Evolutionary conservation across 306 rosid genomes (phyloP).

Genomic region (Pterocarpus macrocarpus): DNA sequence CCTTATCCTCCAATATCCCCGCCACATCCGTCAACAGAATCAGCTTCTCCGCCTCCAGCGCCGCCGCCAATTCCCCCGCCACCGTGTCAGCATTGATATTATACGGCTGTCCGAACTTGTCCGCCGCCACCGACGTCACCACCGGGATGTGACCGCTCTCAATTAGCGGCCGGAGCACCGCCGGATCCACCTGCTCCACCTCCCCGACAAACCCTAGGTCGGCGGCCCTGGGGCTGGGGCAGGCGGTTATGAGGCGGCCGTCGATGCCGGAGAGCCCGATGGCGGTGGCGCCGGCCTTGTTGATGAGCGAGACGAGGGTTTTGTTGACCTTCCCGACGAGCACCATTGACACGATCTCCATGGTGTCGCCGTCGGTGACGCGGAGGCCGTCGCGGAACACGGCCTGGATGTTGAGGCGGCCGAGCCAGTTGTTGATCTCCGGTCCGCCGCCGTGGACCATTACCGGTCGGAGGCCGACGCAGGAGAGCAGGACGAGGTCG

Average conservation of each 20-base stretch:
- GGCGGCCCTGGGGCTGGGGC: constrained; percentile 75
- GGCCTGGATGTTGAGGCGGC: constrained; percentile 81
- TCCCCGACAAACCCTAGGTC: constrained; percentile 87
- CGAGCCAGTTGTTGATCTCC: constrained; percentile 89
- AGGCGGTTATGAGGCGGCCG: constrained; percentile 80
- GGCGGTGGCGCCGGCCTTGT: constrained; percentile 84
- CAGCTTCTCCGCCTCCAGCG: constrained; percentile 91
- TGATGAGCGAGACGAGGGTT: constrained; percentile 74
- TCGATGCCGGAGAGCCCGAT: constrained; percentile 90
- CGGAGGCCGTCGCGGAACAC: constrained; percentile 92
- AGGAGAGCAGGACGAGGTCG: constrained; percentile 90
- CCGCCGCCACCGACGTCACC: constrained; percentile 88
- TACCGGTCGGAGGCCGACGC: constrained; percentile 87
- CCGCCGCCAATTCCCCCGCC: constrained; percentile 91
- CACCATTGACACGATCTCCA: constrained; percentile 98
- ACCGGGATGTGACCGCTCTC: constrained; percentile 80
- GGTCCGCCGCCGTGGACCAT: constrained; percentile 98
- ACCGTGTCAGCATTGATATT: constrained; percentile 93
- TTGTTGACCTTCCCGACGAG: constrained; percentile 91
- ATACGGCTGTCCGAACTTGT: constrained; percentile 78
- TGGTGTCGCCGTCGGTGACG: constrained; percentile 82
- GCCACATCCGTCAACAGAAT: constrained; percentile 91
- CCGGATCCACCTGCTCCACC: constrained; percentile 72
- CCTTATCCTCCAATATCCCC: constrained; percentile 72
- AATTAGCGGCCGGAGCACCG: constrained; percentile 67